phyloP scores from a whole-genome alignment of 192 early-diverging fungal genomes.

The Mortierella alpina region DNA sequence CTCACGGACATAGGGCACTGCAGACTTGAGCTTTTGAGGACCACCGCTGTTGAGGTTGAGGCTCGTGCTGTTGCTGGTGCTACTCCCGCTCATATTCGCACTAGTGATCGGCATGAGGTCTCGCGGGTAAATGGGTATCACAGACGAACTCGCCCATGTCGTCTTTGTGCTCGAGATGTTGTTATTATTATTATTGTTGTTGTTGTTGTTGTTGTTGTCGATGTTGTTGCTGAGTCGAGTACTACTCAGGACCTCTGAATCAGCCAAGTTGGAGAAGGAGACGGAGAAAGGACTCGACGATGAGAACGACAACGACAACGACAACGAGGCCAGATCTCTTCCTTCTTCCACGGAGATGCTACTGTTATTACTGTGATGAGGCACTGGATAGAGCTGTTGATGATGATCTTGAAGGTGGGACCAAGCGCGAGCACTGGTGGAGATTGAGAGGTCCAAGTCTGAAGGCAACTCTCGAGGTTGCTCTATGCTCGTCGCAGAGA shows the following conservation, averaged over 20 bases:
- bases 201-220: background rate
- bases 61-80: background rate
- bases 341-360: background rate
- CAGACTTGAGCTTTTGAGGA: slow-evolving; percentile 4
- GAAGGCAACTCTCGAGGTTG: slow-evolving; percentile 3
- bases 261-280: background rate
- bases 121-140: slow-evolving; percentile 21
- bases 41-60: background rate
- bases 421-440: background rate
- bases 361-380: background rate
- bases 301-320: no score
- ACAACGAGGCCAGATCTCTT: no score
- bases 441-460: slow-evolving; percentile 5
- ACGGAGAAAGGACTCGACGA: no score
- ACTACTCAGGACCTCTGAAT: background rate
- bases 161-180: background rate
- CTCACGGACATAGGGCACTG: slow-evolving; percentile 38
- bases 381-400: background rate
- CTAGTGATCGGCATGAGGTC: slow-evolving; percentile 9
- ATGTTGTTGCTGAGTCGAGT: slow-evolving; percentile 12
- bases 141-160: background rate
- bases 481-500: no score
- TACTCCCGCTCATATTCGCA: no score
- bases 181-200: background rate
- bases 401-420: slow-evolving; percentile 5